Evolutionary conservation across 768 basidiomycete genomes (phyloP), one percentile per base, ranked within the genome.

Genomic region (Boletales sp.): DNA sequence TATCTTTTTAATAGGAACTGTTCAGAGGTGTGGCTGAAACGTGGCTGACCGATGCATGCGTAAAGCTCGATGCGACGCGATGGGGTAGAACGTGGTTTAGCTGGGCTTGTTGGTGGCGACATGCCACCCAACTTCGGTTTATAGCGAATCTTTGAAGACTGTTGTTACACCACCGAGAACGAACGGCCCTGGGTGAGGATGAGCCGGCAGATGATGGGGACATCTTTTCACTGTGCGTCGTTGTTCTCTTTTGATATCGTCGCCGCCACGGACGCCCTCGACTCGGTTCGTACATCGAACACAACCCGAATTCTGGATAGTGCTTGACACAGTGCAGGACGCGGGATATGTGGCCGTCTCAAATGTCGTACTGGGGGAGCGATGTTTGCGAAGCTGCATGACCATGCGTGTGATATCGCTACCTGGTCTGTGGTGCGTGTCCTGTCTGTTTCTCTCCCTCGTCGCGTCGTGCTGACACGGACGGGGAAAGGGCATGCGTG

Each of bases 101-200:
- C 60, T 70, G 5, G 82, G 81, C 1, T 66, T 87, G 19, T 71
- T 83, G 24, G 81, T 79, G 1, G 72, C 81, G 2, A 70, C 83
- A 84, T 57, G 65, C 69, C 8, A 67, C 80, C 0, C 84, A 86
- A 60, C 66, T 86, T 19, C 67, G 71, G 29, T 67, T 82, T 30
- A 65, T 79, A 43, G 70, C 75, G 30, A 79, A 83, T 52, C 74
- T 83, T 40, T 57, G 79, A 47, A 72, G 73, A 36, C 53, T 78
- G 45, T 47, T 80, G 39, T 54, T 75, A 17, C 61, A 73, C 49
- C 67, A 69, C 50, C 67, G 71, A 19, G 60, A 63, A 17, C 64
- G 70, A 21, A 37, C 36, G 17, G 11, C 36, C 3, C 37, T 7
- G 31, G 55, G 64, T 8, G 47, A 58, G 40, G 24, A 24, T 51